phyloP scores from a whole-genome alignment of 257 asterid genomes.

The Agastache rugosa region DNA sequence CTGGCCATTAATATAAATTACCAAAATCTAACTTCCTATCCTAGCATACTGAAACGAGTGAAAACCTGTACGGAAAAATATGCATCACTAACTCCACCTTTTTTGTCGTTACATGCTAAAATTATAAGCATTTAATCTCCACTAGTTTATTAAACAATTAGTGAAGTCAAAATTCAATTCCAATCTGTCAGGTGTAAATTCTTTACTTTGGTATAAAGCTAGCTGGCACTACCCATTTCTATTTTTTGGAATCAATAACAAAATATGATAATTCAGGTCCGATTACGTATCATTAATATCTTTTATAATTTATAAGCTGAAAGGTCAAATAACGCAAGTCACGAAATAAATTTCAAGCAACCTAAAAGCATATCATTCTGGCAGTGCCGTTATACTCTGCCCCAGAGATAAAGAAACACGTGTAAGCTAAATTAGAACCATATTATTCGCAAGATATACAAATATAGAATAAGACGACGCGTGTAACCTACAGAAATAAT shows the following conservation, averaged over 20 bases:
- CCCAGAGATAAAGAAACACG: constrained; percentile 4
- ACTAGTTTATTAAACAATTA: not conserved
- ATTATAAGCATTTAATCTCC: constrained; percentile 9
- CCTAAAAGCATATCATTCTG: constrained; percentile 20
- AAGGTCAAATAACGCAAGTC: constrained; percentile 3
- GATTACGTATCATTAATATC: not conserved
- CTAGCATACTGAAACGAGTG: too few relatives aligned
- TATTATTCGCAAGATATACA: constrained; percentile 6
- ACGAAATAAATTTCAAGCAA: not conserved
- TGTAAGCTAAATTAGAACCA: constrained; percentile 22
- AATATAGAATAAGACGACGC: constrained; percentile 13
- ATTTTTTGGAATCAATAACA: constrained; percentile 1
- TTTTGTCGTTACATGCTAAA: not conserved
- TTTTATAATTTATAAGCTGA: not conserved
- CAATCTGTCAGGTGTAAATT: not conserved
- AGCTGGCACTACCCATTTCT: not conserved
- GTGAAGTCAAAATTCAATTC: constrained; percentile 1
- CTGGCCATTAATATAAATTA: not conserved
- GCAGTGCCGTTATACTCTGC: not conserved
- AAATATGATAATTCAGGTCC: not conserved
- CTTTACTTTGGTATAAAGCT: not conserved
- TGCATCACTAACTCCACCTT: not conserved
- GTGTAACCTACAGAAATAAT: constrained; percentile 22
- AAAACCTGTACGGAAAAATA: too few relatives aligned
- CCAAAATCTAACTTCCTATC: not conserved